Conservation (phyloP, 352 stramenopile species). For the Phytophthora agathidicida region DNA sequence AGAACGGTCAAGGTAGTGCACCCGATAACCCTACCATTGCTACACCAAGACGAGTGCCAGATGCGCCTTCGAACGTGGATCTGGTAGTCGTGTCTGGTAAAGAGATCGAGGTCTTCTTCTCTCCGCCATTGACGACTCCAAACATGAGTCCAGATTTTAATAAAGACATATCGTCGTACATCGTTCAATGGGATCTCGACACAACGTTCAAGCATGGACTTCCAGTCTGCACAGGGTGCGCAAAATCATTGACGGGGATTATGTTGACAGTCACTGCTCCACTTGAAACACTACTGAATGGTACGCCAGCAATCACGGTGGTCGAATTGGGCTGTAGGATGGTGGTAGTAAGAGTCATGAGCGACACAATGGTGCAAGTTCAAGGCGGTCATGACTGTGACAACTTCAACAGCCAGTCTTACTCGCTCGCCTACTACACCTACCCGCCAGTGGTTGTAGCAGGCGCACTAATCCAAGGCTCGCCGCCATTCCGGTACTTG, state of each 20-base stretch:
- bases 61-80: slow-evolving; percentile 85
- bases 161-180: slow-evolving; percentile 90
- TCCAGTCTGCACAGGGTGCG: slow-evolving; percentile 54
- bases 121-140: slow-evolving; percentile 62
- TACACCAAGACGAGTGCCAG: slow-evolving; percentile 87
- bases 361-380: slow-evolving; percentile 26
- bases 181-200: slow-evolving; percentile 89
- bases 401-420: slow-evolving; percentile 56
- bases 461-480: slow-evolving; percentile 67
- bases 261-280: slow-evolving; percentile 39
- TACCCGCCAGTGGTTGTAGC: slow-evolving; percentile 55
- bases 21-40: slow-evolving; percentile 37
- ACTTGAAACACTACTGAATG: slow-evolving; percentile 6
- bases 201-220: slow-evolving; percentile 77
- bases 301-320: slow-evolving; percentile 54
- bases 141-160: slow-evolving; percentile 73
- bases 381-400: slow-evolving; percentile 37
- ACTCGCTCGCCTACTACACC: slow-evolving; percentile 67
- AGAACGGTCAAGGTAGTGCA: slow-evolving; percentile 63
- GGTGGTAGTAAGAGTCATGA: slow-evolving; percentile 27
- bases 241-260: slow-evolving; percentile 42
- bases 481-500: slow-evolving; percentile 82
- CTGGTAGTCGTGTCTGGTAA: slow-evolving; percentile 86
- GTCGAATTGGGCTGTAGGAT: slow-evolving; percentile 58
- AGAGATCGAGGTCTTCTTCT: slow-evolving; percentile 92